Evolutionary conservation across 345 rosid genomes (phyloP), one percentile per base, ranked within the genome.

Genomic region (Cardamine occulta): DNA sequence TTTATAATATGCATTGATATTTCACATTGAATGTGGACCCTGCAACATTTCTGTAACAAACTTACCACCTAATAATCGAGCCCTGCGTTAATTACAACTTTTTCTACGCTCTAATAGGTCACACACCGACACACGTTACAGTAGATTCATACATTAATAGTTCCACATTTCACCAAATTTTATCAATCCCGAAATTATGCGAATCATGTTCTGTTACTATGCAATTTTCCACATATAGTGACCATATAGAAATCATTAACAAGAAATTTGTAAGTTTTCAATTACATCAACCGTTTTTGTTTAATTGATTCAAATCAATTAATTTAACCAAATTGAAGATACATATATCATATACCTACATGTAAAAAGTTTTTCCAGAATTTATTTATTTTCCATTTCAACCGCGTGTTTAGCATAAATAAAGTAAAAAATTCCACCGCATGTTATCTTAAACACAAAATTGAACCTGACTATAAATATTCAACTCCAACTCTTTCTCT

Each of bases 391-490:
- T 37, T n/a, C 24, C 24, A 7, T 57, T 31, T 14, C 19, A 11
- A 13, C 13, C 29, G 23, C 6, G 19, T 62, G 13, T 62, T 34
- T 34, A 34, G 37, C 37, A 35, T 35, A 35, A 8, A 35, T 32
- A 32, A 32, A 32, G 37, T 32, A 35, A 35, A 35, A 35, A 35
- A 35, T 8, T 35, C 11, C 65, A 57, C 21, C 15, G 37, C 76
- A 28, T 63, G 45, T 54, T 42, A 42, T 44, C 59, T 19, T 21
- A 9, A 21, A 65, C 11, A 7, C 31, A 28, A 15, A 47, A 10
- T 26, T 26, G 10, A 19, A 59, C 54, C 52, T 19, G 31, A 15
- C 75, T 76, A 76, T 76, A 76, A 76, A 70, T 69, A 76, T 34
- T 62, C 24, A 55, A 76, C 31, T 39, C 74, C 28, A 35, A 24